Percentiles rank a stretch among this genome's conserved stretches.
Evolutionary conservation across 257 asterid genomes (phyloP).

Genomic region (Prunella vulgaris): DNA sequence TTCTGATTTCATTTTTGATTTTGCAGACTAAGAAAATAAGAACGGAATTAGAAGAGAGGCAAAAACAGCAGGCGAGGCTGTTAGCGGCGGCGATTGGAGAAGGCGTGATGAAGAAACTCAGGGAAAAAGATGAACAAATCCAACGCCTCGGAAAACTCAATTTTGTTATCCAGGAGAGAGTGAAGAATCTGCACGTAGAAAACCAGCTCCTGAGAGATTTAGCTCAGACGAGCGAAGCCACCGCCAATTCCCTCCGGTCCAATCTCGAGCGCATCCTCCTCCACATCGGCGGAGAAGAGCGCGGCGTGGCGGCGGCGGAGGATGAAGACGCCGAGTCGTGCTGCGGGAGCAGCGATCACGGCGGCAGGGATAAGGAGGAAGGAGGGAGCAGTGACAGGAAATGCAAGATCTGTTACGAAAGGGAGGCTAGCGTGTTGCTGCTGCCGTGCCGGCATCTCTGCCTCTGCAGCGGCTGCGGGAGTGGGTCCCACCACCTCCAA

Average conservation of each 20-base stretch:
- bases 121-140: slow-evolving; percentile 72
- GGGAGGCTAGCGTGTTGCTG: slow-evolving; percentile 64
- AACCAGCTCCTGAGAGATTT: slow-evolving; percentile 66
- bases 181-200: slow-evolving; percentile 44
- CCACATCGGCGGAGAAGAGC: slow-evolving; percentile 36
- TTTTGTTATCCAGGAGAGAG: slow-evolving; percentile 53
- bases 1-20: not conserved
- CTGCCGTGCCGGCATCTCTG: slow-evolving; percentile 88
- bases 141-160: slow-evolving; percentile 54
- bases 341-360: slow-evolving; percentile 60
- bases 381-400: slow-evolving; percentile 19
- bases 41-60: slow-evolving; percentile 63
- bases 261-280: slow-evolving; percentile 63
- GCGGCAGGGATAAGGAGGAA: not conserved
- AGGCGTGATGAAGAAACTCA: slow-evolving; percentile 43
- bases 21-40: slow-evolving; percentile 37
- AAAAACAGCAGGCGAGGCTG: slow-evolving; percentile 49
- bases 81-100: slow-evolving; percentile 49
- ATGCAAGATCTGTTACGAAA: slow-evolving; percentile 57
- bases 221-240: slow-evolving; percentile 77
- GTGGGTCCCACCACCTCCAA: slow-evolving; percentile 53
- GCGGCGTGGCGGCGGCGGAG: slow-evolving; percentile 16
- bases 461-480: slow-evolving; percentile 62
- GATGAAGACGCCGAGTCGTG: slow-evolving; percentile 66
- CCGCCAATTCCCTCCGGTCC: slow-evolving; percentile 58